Percentiles rank a stretch among this genome's conserved stretches.
phyloP scores from a whole-genome alignment of 1,139 yeast genomes.

The Magnusiomyces ingens region DNA sequence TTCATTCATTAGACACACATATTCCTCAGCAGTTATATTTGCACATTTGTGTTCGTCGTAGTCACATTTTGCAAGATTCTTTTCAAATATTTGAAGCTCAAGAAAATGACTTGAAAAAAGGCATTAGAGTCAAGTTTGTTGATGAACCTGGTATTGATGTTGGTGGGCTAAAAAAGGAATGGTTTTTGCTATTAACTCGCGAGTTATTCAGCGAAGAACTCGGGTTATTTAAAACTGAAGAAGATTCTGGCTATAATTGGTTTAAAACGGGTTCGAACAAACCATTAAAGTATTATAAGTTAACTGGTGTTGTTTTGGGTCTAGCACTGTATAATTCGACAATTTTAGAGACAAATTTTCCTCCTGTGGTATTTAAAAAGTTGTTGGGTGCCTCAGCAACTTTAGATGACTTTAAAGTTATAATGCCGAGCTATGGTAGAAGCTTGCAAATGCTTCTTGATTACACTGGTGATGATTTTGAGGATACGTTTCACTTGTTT shows the following conservation, averaged over 20 bases:
- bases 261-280: conserved; percentile 44
- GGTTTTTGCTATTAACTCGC: conserved; percentile 72
- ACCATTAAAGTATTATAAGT: conserved; percentile 50
- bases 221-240: conserved; percentile 42
- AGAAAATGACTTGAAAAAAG: conserved; percentile 61
- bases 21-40: conserved; percentile 61
- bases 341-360: conserved; percentile 71
- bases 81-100: conserved; percentile 54
- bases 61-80: conserved; percentile 66
- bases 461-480: conserved; percentile 42
- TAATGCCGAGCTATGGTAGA: conserved; percentile 60
- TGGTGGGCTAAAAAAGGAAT: conserved; percentile 88
- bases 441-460: conserved; percentile 51
- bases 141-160: conserved; percentile 93
- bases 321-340: conserved; percentile 88
- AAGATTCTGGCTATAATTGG: conserved; percentile 73
- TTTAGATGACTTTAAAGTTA: conserved; percentile 55
- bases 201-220: conserved; percentile 61
- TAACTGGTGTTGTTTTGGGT: conserved; percentile 82
- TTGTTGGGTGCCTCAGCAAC: conserved; percentile 51
- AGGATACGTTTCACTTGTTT: conserved; percentile 40
- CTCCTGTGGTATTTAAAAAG: conserved; percentile 68
- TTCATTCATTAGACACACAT: conserved; percentile 60
- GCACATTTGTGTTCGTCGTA: conserved; percentile 60
- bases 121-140: conserved; percentile 68